Evolutionary conservation across 108 stramenopile genomes (phyloP), one percentile per base, ranked within the genome.

Genomic region (Thalassiosira profunda): DNA sequence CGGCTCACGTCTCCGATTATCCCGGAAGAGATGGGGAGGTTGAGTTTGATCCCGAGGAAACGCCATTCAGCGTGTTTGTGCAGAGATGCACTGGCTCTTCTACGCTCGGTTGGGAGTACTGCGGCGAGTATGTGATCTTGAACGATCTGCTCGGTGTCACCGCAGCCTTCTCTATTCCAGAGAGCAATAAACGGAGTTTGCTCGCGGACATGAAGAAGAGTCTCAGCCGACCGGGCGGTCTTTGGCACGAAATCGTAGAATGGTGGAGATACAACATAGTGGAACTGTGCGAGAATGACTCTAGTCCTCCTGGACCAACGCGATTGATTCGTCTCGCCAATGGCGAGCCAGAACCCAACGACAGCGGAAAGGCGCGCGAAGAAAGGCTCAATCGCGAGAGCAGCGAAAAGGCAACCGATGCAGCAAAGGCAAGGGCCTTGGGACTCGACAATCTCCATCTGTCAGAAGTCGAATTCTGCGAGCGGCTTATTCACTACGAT

Each of bases 51-150:
- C 58, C 58, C 14, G 25, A 9, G 5, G 8, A 8, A 5, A 59
- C 18, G n/a, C 58, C 58, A 35, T 40, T 59, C 42, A 42, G 38
- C 9, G 58, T 59, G 36, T 59, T 59, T 59, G 43, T 40, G 38
- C 38, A 40, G 38, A 12, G 10, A 10, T 40, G 38, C 10, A 12
- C 12, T 40, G 11, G 12, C 10, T 12, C 12, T 40, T 40, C 38
- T 40, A 12, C 10, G 11, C 15, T 12, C 15, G 58, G 58, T 7
- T 59, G 58, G 58, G 58, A 59, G 42, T 59, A 59, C 17, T 41
- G 40, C n/a, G 58, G 58, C 8, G 58, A 59, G 29, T 59, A 59
- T 40, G 4, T 20, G 7, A 12, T 45, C 5, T 5, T 24, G 5
- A 40, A 59, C 36, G 34, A 40, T 40, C 20, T 15, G 42, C 4